Evolutionary conservation across 176 grass and related monocot species (phyloP).

Genomic region (Alloteropsis semialata): DNA sequence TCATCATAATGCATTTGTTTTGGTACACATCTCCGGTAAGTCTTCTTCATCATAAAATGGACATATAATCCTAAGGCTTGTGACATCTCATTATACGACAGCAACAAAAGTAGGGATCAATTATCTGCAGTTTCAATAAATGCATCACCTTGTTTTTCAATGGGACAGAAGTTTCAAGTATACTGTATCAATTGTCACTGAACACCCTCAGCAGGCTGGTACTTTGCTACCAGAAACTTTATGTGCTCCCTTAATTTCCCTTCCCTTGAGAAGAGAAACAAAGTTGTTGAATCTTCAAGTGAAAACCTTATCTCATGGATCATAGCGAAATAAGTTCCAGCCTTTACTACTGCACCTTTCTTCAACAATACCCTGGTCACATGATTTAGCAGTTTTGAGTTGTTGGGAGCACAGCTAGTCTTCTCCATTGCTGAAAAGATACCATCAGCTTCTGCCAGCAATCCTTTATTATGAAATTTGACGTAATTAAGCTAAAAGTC

Average conservation of each 20-base stretch:
- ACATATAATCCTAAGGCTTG: too few relatives aligned
- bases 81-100: too few relatives aligned
- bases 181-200: too few relatives aligned
- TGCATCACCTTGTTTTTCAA: too few relatives aligned
- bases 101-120: too few relatives aligned
- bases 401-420: not conserved
- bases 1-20: too few relatives aligned
- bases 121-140: too few relatives aligned
- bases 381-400: not conserved
- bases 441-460: not conserved
- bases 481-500: not conserved
- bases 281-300: not conserved
- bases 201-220: too few relatives aligned
- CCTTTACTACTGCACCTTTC: not conserved
- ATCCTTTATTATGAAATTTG: conserved; percentile 2
- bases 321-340: not conserved
- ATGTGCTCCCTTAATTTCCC: not conserved
- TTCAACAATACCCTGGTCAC: not conserved
- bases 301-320: not conserved
- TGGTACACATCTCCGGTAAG: too few relatives aligned
- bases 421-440: not conserved
- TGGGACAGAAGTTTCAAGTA: too few relatives aligned
- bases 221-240: not conserved
- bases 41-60: too few relatives aligned
- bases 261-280: not conserved